Evolutionary conservation across 208 protist genomes (phyloP).

Genomic region (Balamuthia mandrillaris): DNA sequence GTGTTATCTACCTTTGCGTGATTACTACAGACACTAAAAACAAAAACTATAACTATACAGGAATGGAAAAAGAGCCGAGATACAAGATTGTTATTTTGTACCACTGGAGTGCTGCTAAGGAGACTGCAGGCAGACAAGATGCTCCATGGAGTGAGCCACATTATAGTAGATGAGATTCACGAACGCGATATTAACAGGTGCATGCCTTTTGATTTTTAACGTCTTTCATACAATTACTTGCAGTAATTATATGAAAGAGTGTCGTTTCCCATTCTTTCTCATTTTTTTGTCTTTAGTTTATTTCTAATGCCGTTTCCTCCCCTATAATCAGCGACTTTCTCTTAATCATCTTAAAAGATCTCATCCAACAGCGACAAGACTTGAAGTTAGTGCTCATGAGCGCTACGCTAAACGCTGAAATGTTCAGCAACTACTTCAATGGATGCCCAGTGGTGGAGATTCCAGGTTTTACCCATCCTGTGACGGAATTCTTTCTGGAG

Average conservation of each 20-base stretch:
- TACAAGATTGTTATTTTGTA: conserved; percentile 65
- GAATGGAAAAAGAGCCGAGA: not conserved
- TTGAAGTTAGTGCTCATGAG: conserved; percentile 72
- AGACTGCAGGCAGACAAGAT: conserved; percentile 12
- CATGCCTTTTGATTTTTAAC: not conserved
- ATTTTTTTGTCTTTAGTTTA: too few species aligned
- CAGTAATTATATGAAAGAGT: not conserved
- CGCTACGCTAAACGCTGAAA: conserved; percentile 68
- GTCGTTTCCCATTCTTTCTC: too few species aligned
- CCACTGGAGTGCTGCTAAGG: conserved; percentile 68
- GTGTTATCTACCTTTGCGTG: not conserved
- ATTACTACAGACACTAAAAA: not conserved
- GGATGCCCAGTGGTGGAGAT: conserved; percentile 74
- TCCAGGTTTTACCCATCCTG: conserved; percentile 88
- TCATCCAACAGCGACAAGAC: conserved; percentile 48
- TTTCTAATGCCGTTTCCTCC: too few species aligned
- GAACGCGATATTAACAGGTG: conserved; percentile 60
- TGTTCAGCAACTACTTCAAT: conserved; percentile 61
- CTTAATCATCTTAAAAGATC: conserved; percentile 50
- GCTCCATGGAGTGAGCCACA: conserved; percentile 51
- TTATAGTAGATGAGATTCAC: conserved; percentile 74
- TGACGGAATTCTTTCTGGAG: conserved; percentile 88
- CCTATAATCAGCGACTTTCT: conserved; percentile 47
- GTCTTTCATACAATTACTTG: not conserved
- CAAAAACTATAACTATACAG: not conserved